A percentile compares a stretch with the other conserved stretches of the same genome.
phyloP scores from a whole-genome alignment of 352 stramenopile genomes.

The Phytophthora ramorum region DNA sequence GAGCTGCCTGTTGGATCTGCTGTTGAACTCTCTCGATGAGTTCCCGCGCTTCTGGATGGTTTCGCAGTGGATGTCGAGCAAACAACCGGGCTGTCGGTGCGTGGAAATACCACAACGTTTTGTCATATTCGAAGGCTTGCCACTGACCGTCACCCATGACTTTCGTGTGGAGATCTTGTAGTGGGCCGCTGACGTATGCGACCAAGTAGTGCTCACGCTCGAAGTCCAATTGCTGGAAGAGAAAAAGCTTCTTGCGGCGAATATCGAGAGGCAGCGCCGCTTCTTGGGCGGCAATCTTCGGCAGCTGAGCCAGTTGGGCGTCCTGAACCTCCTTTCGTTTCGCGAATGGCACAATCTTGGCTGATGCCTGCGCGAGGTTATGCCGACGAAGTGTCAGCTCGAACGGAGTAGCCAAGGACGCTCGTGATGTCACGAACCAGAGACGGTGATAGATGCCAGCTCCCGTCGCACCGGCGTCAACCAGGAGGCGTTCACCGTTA shows the following conservation, averaged over 20 bases:
- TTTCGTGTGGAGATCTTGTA: constrained; percentile 50
- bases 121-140: constrained; percentile 70
- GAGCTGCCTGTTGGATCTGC: constrained; percentile 44
- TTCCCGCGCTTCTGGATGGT: constrained; percentile 42
- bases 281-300: constrained; percentile 52
- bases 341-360: constrained; percentile 71
- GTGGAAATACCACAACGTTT: constrained; percentile 73
- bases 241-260: constrained; percentile 62
- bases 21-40: constrained; percentile 56
- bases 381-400: constrained; percentile 67
- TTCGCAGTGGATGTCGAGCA: constrained; percentile 68
- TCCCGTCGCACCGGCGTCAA: constrained; percentile 29
- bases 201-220: constrained; percentile 62
- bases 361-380: constrained; percentile 51
- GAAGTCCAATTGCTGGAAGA: constrained; percentile 69
- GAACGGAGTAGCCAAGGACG: constrained; percentile 49
- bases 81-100: constrained; percentile 38
- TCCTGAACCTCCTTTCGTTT: constrained; percentile 58
- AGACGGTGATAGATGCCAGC: constrained; percentile 44
- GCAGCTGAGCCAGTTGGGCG: constrained; percentile 51
- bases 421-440: constrained; percentile 28
- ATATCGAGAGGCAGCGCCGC: constrained; percentile 31
- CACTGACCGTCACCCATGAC: constrained; percentile 63
- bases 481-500: constrained; percentile 50
- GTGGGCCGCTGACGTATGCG: constrained; percentile 43